A percentile compares a stretch with the other conserved stretches of the same genome.
Evolutionary conservation across 2,329 filamentous ascomycete genomes (phyloP).

Genomic region (Calonectria montana): DNA sequence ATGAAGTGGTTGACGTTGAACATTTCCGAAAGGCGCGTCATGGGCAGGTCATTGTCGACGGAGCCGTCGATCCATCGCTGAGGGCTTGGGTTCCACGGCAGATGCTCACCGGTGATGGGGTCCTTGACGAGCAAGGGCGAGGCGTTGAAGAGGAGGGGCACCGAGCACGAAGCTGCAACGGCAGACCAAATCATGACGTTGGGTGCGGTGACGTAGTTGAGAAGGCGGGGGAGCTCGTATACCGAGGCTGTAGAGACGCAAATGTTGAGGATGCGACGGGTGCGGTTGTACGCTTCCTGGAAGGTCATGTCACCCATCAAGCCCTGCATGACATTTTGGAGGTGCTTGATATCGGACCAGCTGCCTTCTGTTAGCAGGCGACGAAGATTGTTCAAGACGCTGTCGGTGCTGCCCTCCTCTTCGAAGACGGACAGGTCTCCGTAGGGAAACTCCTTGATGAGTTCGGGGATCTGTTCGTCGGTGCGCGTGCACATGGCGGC

Average conservation of each 20-base stretch:
- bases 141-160: constrained; percentile 86
- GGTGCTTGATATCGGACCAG: constrained; percentile 85
- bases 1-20: constrained; percentile 99
- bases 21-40: constrained; percentile 90
- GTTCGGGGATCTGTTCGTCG: constrained; percentile 79
- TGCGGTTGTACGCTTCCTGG: constrained; percentile 95
- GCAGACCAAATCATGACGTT: constrained; percentile 98
- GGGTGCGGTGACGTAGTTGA: constrained; percentile 94
- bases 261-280: constrained; percentile 90
- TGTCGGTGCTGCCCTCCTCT: constrained; percentile 66
- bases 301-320: constrained; percentile 93
- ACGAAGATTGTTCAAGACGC: constrained; percentile 75
- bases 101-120: constrained; percentile 79
- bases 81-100: constrained; percentile 87
- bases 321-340: constrained; percentile 83
- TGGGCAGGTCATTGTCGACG: constrained; percentile 93
- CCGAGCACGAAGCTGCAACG: constrained; percentile 94
- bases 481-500: constrained; percentile 82
- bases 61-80: constrained; percentile 95
- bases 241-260: constrained; percentile 89
- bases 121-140: constrained; percentile 87
- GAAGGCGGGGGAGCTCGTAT: constrained; percentile 85
- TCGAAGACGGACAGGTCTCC: constrained; percentile 88
- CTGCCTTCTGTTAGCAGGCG: constrained; percentile 84
- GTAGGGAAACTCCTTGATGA: constrained; percentile 78